Evolutionary conservation across 805 yeast species (phyloP).

Genomic region (Brettanomyces anomalus): DNA sequence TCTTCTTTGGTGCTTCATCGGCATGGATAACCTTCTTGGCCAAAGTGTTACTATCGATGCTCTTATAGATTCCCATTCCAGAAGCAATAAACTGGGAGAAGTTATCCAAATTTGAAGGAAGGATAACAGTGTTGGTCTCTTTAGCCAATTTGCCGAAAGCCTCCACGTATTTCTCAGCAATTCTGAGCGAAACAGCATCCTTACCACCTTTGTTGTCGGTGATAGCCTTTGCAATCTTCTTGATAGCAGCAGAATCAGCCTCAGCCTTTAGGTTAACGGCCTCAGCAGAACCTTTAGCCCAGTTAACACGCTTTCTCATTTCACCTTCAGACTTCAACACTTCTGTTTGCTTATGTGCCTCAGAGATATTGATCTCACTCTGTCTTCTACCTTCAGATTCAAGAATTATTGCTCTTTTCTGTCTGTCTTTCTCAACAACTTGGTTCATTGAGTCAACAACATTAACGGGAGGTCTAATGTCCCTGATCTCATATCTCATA

Average conservation of each 20-base stretch:
- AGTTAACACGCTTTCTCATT: constrained; percentile 51
- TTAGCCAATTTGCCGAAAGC: constrained; percentile 79
- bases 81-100: constrained; percentile 66
- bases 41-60: constrained; percentile 25
- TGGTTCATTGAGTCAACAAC: constrained; percentile 88
- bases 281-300: constrained; percentile 68
- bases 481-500: constrained; percentile 78
- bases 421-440: constrained; percentile 80
- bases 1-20: constrained; percentile 3
- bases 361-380: constrained; percentile 73
- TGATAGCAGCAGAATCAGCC: constrained; percentile 69
- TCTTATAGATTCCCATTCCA: constrained; percentile 64
- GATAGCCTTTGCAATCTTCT: constrained; percentile 57
- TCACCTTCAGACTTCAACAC: constrained; percentile 72
- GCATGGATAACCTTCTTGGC: constrained; percentile 15
- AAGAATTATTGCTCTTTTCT: constrained; percentile 79
- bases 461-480: constrained; percentile 78
- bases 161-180: constrained; percentile 77
- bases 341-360: constrained; percentile 64
- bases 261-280: constrained; percentile 55
- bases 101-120: constrained; percentile 71
- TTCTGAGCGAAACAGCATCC: constrained; percentile 69
- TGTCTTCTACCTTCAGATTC: constrained; percentile 82
- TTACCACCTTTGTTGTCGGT: constrained; percentile 58
- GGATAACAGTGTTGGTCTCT: constrained; percentile 67